These are phyloP conservation scores for Theobroma grandiflorum DNA, from an alignment of 441 rosid species.

Conservation along the genomic window DNA sequence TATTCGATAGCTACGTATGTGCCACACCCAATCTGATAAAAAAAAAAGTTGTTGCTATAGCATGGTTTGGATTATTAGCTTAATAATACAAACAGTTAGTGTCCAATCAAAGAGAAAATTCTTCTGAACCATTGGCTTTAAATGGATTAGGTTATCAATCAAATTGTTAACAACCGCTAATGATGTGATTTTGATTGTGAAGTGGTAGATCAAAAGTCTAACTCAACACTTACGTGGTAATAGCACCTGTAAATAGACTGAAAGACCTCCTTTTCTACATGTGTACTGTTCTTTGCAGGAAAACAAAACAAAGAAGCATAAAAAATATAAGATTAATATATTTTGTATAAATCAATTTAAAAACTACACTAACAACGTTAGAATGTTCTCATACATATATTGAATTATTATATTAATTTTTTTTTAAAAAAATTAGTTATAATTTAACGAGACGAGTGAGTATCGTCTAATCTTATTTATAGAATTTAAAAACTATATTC, in stretches of 20 bases:
- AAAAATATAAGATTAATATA: too few relatives aligned
- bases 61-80: slow-evolving; percentile 10
- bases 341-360: too few relatives aligned
- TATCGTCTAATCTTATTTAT: too few relatives aligned
- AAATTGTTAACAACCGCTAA: slow-evolving; percentile 42
- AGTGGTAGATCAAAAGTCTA: slow-evolving; percentile 44
- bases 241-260: too few relatives aligned
- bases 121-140: slow-evolving; percentile 33
- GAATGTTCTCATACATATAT: too few relatives aligned
- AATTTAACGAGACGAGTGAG: too few relatives aligned
- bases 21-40: not conserved
- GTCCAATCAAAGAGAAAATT: slow-evolving; percentile 27
- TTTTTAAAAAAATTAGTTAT: too few relatives aligned
- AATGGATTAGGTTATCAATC: slow-evolving; percentile 49
- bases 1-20: not conserved
- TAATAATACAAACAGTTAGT: slow-evolving; percentile 31
- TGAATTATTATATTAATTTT: too few relatives aligned
- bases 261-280: not conserved
- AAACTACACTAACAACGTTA: too few relatives aligned
- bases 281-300: too few relatives aligned
- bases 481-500: too few relatives aligned
- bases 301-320: too few relatives aligned
- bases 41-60: slow-evolving; percentile 3
- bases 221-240: slow-evolving; percentile 17
- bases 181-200: slow-evolving; percentile 40